Evolutionary conservation across 768 basidiomycete species (phyloP), one percentile per base, ranked within the genome.

Genomic region (Lanmaoa rubissima): DNA sequence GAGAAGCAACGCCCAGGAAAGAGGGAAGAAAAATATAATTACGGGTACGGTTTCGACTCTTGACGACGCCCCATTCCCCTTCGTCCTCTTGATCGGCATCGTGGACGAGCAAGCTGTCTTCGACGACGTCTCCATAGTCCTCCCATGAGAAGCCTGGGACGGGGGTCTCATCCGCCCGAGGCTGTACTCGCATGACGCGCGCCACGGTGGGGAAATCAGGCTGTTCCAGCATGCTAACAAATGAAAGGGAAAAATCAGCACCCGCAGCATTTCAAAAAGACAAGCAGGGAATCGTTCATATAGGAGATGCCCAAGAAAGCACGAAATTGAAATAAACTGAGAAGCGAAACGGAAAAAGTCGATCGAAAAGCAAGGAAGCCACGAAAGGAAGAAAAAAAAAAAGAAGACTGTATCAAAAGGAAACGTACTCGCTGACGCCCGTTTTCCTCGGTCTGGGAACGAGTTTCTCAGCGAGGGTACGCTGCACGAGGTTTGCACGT

Each of bases 11-110:
- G 7, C 10, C n/a, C 21, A 38, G 14, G 32, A 38, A 32, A n/a
- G 24, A 35, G 26, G 46, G 26, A 43, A 10, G 7, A 21, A 50
- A 48, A 56, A 49, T 32, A 51, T 47, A 76, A n/a, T 55, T 69
- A 83, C 81, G 76, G 26, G 72, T 61, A 46, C 75, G 77, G 39
- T 72, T 67, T 54, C 79, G 78, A 62, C 82, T 82, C 72, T 77
- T 81, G 62, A 93, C 89, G 42, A 90, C 82, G 24, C 83, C 88
- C 92, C 90, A 92, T 17, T 76, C 78, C 3, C 84, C 87, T 49
- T 87, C 89, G 52, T 90, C 90, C 66, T 88, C 89, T 28, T 81
- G 84, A 55, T 84, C 87, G 5, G 81, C 83, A 43, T 84, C 85
- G 48, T 79, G 79, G n/a, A 76, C 78, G 12, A 72, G 78, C 39